These are phyloP conservation scores for Terana coerulea DNA, from an alignment of 768 basidiomycete species.

Conservation along the genomic window DNA sequence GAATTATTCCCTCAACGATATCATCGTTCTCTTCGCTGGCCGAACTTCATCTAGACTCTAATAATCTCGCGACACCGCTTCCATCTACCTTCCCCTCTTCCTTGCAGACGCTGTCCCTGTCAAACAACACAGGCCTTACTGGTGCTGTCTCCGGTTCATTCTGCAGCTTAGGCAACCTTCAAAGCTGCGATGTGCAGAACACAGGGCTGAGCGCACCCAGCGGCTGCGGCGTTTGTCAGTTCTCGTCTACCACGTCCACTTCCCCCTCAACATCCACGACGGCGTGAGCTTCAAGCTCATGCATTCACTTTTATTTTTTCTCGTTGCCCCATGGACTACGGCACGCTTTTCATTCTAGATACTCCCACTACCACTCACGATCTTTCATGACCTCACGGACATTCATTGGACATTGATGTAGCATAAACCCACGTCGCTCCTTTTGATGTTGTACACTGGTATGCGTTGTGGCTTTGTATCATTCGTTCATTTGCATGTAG, in stretches of 20 bases:
- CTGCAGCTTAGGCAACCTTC: conserved; percentile 24
- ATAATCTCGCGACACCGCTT: conserved; percentile 34
- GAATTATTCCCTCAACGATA: conserved; percentile 32
- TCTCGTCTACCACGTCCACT: conserved; percentile 10
- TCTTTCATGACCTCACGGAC: not conserved
- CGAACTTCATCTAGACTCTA: conserved; percentile 35
- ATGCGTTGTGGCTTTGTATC: no score
- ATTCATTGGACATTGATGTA: not conserved
- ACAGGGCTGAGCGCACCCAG: conserved; percentile 20
- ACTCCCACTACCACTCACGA: not conserved
- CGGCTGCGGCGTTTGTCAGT: conserved; percentile 25
- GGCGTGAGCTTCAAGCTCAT: not conserved
- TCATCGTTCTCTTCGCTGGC: conserved; percentile 32
- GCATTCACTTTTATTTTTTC: not conserved
- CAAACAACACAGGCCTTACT: conserved; percentile 34
- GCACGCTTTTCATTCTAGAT: not conserved
- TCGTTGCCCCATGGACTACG: not conserved
- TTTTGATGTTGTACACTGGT: no score
- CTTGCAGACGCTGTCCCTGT: conserved; percentile 31
- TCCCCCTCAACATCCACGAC: not conserved
- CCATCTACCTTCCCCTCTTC: conserved; percentile 32
- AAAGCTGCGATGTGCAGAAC: conserved; percentile 25
- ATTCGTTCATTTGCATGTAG: no score
- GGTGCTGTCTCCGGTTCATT: conserved; percentile 28
- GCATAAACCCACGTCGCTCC: no score